Percentiles rank a stretch among this genome's conserved stretches.
These are phyloP conservation scores for Aspergillus novoparasiticus DNA, from an alignment of 2,329 filamentous ascomycete species.

Conservation along the genomic window DNA sequence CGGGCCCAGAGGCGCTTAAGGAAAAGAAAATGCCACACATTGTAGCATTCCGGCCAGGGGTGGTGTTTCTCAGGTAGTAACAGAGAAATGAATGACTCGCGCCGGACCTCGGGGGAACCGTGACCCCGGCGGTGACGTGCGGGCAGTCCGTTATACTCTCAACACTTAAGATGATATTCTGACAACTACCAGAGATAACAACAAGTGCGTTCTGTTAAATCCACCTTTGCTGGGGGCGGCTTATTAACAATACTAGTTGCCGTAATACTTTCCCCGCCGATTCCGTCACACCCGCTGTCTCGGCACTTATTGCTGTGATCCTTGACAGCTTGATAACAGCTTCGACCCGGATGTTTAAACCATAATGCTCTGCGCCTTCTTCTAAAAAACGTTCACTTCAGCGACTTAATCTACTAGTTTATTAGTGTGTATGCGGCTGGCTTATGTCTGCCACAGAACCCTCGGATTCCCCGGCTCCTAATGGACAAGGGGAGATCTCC, in stretches of 20 bases:
- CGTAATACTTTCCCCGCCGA: neutral
- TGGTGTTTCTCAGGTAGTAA: neutral
- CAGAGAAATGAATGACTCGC: constrained; percentile 12
- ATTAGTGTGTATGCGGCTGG: constrained; percentile 45
- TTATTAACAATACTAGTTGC: neutral
- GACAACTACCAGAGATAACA: constrained; percentile 3
- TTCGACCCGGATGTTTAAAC: constrained; percentile 8
- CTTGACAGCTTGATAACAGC: neutral
- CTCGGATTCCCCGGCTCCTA: constrained; percentile 26
- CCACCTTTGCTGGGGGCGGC: neutral
- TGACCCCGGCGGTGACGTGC: constrained; percentile 30
- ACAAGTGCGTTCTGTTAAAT: constrained; percentile 32
- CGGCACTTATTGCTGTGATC: neutral
- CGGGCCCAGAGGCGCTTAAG: constrained; percentile 37
- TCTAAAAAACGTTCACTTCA: constrained; percentile 20
- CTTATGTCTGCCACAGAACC: constrained; percentile 39
- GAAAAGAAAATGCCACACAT: constrained; percentile 59
- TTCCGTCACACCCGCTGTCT: neutral
- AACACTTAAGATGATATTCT: neutral
- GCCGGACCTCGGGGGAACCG: constrained; percentile 34
- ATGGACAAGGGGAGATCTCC: constrained; percentile 28
- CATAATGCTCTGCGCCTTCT: constrained; percentile 30
- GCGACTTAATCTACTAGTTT: neutral
- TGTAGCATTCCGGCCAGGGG: constrained; percentile 8
- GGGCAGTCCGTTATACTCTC: constrained; percentile 44